A percentile compares a stretch with the other conserved stretches of the same genome.
These are phyloP conservation scores for Trichoderma aggressivum DNA, from an alignment of 2,329 filamentous ascomycete species.

Conservation along the genomic window DNA sequence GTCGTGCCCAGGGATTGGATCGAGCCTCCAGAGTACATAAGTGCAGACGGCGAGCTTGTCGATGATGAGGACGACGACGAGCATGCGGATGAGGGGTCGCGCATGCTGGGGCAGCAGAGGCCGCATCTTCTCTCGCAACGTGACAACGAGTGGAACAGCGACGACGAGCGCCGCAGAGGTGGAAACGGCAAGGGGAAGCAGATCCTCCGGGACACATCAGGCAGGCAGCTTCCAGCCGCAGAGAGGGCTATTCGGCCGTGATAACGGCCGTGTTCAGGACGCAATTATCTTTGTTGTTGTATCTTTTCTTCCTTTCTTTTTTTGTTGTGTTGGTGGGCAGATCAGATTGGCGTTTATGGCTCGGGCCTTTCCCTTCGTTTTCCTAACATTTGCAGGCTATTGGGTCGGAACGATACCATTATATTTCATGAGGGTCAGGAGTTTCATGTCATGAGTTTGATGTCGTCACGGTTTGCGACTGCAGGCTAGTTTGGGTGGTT, in stretches of 20 bases:
- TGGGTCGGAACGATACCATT: conserved; percentile 29
- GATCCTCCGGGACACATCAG: conserved; percentile 47
- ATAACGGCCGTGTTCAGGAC: neutral
- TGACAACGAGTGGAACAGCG: conserved; percentile 42
- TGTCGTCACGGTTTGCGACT: neutral
- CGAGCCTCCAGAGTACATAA: conserved; percentile 71
- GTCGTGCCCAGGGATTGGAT: conserved; percentile 82
- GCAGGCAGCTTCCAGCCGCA: conserved; percentile 49
- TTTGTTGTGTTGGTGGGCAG: neutral
- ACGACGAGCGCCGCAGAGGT: conserved; percentile 42
- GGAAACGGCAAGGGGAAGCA: conserved; percentile 44
- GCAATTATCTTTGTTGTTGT: neutral
- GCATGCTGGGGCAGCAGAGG: conserved; percentile 51
- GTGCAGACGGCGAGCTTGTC: conserved; percentile 66
- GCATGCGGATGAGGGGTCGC: conserved; percentile 50
- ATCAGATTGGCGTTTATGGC: conserved; percentile 25
- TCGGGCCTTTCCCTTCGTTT: conserved; percentile 5
- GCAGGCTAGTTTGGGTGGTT: neutral
- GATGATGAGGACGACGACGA: conserved; percentile 55
- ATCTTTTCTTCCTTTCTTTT: conserved; percentile 1
- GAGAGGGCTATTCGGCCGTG: conserved; percentile 46
- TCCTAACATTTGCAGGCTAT: conserved; percentile 20
- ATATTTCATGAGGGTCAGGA: conserved; percentile 1
- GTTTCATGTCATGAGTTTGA: neutral
- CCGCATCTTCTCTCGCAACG: conserved; percentile 32